These are phyloP conservation scores for Penicillium roqueforti DNA, from an alignment of 495 filamentous ascomycete species.

Conservation along the genomic window DNA sequence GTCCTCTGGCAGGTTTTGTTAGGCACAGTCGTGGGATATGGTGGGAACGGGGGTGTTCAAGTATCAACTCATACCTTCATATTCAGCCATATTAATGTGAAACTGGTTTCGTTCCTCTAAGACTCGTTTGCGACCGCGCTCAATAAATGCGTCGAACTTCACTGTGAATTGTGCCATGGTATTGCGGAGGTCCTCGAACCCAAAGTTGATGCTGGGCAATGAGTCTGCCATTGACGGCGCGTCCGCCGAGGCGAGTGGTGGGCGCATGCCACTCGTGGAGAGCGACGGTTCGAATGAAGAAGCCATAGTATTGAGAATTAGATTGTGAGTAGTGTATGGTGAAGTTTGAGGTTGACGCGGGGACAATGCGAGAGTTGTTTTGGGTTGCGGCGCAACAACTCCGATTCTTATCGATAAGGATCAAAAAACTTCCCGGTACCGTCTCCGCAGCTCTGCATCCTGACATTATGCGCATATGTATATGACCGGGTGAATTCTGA, in stretches of 20 bases:
- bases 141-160: conserved; percentile 91
- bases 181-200: conserved; percentile 91
- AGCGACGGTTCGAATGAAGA: conserved; percentile 72
- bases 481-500: not conserved
- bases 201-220: conserved; percentile 88
- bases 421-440: conserved; percentile 15
- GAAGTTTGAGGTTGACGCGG: conserved; percentile 5
- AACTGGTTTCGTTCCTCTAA: conserved; percentile 93
- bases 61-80: conserved; percentile 62
- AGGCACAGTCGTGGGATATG: conserved; percentile 6
- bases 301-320: conserved; percentile 10
- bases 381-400: conserved; percentile 34
- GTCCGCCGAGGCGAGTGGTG: conserved; percentile 54
- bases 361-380: conserved; percentile 14
- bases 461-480: conserved; percentile 2
- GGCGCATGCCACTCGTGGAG: conserved; percentile 70
- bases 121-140: conserved; percentile 79
- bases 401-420: conserved; percentile 25
- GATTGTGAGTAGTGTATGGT: not conserved
- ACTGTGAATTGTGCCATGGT: conserved; percentile 92
- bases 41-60: not conserved
- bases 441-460: not conserved
- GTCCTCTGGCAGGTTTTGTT: conserved; percentile 59
- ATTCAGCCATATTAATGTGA: conserved; percentile 79
- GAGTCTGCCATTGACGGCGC: conserved; percentile 70